These are phyloP conservation scores for Pleurostoma richardsiae DNA, from an alignment of 2,329 filamentous ascomycete species.

Conservation along the genomic window DNA sequence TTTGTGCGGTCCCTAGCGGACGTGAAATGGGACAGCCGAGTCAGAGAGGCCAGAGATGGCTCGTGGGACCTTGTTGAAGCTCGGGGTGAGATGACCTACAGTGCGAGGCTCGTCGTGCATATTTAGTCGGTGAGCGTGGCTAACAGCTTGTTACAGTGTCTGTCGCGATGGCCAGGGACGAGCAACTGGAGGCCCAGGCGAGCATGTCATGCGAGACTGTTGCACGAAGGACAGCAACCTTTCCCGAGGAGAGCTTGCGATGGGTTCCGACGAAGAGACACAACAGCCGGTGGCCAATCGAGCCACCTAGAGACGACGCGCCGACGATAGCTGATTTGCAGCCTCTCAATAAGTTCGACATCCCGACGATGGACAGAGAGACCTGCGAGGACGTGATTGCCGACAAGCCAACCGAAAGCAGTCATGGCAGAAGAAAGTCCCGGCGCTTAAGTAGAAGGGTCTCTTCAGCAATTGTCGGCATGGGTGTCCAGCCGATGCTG, in stretches of 20 bases:
- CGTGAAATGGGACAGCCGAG: constrained; percentile 19
- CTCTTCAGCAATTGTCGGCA: constrained; percentile 13
- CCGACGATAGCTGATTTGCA: constrained; percentile 14
- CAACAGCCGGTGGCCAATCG: constrained; percentile 23
- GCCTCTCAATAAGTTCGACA: constrained; percentile 14
- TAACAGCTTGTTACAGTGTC: constrained; percentile 4
- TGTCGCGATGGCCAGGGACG: constrained; percentile 7
- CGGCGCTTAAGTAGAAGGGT: constrained; percentile 20
- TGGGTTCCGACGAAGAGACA: constrained; percentile 24
- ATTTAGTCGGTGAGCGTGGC: neutral
- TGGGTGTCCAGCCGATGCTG: constrained; percentile 11
- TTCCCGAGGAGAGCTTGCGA: constrained; percentile 12
- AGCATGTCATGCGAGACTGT: neutral
- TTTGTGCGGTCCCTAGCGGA: constrained; percentile 25
- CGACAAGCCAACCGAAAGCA: constrained; percentile 9
- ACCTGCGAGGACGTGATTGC: constrained; percentile 7
- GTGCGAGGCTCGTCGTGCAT: neutral
- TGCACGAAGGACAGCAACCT: constrained; percentile 1
- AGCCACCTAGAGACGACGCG: constrained; percentile 8
- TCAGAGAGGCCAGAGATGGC: constrained; percentile 4
- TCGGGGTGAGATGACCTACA: constrained; percentile 15
- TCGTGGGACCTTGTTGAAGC: constrained; percentile 14
- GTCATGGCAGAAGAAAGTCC: constrained; percentile 15
- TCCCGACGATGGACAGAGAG: constrained; percentile 4
- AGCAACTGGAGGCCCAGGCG: constrained; percentile 1